These are phyloP conservation scores for Fusarium succisae DNA, from an alignment of 2,329 filamentous ascomycete genomes.

Conservation along the genomic window DNA sequence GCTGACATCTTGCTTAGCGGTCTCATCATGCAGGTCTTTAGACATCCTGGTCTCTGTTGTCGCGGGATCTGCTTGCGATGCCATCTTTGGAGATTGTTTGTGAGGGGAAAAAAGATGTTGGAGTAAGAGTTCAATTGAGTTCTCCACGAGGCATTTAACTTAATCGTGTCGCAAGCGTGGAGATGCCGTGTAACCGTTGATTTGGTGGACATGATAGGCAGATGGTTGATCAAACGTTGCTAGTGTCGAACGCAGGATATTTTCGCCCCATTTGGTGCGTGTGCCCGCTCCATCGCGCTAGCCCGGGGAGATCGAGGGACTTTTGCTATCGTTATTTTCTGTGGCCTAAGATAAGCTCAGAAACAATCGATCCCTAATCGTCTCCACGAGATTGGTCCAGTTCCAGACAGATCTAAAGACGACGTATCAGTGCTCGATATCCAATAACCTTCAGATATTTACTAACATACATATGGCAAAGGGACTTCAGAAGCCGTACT, in stretches of 20 bases:
- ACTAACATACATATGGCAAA: too few species aligned
- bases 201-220: slow-evolving; percentile 3
- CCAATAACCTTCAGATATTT: too few species aligned
- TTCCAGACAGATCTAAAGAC: neutral
- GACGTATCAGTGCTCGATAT: too few species aligned
- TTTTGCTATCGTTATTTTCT: neutral
- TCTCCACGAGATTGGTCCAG: neutral
- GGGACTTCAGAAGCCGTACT: too few species aligned
- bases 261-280: slow-evolving; percentile 7
- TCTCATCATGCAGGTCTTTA: slow-evolving; percentile 1
- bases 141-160: slow-evolving; percentile 16
- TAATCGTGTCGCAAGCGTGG: neutral
- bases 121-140: neutral
- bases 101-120: neutral
- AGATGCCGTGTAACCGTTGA: slow-evolving; percentile 23
- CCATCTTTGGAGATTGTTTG: neutral
- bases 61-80: neutral
- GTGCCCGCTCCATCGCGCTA: slow-evolving; percentile 1
- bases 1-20: neutral
- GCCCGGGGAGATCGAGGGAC: neutral
- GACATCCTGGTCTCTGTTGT: neutral
- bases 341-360: neutral
- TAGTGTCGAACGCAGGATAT: neutral
- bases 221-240: neutral
- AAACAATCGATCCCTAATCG: neutral